These are phyloP conservation scores for Polyplosphaeria fusca DNA, from an alignment of 495 filamentous ascomycete species.

Conservation along the genomic window DNA sequence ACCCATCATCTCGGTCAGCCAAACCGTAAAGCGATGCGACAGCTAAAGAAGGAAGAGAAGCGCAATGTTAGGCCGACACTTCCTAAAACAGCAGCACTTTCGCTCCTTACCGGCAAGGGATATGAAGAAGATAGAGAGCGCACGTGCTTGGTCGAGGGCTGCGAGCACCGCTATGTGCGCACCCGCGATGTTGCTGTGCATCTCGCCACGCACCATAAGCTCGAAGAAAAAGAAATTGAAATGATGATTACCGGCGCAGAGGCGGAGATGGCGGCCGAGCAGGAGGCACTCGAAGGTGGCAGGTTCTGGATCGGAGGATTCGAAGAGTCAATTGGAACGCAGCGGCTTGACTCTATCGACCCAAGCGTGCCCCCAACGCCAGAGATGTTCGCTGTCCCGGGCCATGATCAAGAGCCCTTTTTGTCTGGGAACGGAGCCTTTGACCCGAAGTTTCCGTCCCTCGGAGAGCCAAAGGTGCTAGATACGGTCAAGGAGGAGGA, in stretches of 20 bases:
- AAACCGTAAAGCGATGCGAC: slow-evolving; percentile 29
- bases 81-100: slow-evolving; percentile 24
- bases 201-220: slow-evolving; percentile 52
- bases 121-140: slow-evolving; percentile 58
- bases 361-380: neutral
- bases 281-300: slow-evolving; percentile 8
- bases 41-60: slow-evolving; percentile 5
- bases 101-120: slow-evolving; percentile 56
- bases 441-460: neutral
- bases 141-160: slow-evolving; percentile 53
- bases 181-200: slow-evolving; percentile 68
- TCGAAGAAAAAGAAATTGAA: slow-evolving; percentile 51
- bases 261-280: neutral
- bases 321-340: slow-evolving; percentile 2
- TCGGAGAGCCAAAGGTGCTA: neutral
- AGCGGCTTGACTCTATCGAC: neutral
- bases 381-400: neutral
- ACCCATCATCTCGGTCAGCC: slow-evolving; percentile 65
- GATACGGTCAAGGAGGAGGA: neutral
- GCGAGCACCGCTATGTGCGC: slow-evolving; percentile 60
- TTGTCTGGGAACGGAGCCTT: neutral
- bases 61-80: neutral
- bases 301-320: slow-evolving; percentile 47
- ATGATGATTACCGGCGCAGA: slow-evolving; percentile 23
- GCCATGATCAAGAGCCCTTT: neutral